Evolutionary conservation across 805 yeast genomes (phyloP).

Genomic region (Zygosaccharomyces kombuchaensis): DNA sequence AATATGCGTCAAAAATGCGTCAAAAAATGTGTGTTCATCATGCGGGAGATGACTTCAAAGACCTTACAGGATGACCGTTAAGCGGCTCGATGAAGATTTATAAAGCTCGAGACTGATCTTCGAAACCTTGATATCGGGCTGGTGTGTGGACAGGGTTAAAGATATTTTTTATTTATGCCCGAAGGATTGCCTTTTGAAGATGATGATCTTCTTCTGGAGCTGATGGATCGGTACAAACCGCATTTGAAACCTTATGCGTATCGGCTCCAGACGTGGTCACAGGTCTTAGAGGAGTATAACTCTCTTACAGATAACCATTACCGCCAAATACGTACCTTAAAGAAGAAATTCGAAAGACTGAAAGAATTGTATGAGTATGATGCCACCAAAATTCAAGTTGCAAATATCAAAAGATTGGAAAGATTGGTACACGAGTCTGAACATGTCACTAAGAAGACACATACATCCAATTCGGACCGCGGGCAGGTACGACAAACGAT

Average conservation of each 20-base stretch:
- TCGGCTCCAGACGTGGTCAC: slow-evolving; percentile 28
- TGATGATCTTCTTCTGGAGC: slow-evolving; percentile 19
- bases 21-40: slow-evolving; percentile 1
- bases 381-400: slow-evolving; percentile 9
- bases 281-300: slow-evolving; percentile 27
- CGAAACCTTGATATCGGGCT: background rate
- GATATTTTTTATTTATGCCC: slow-evolving; percentile 2
- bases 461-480: slow-evolving; percentile 3
- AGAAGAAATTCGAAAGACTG: slow-evolving; percentile 28
- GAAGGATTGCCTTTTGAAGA: slow-evolving; percentile 8
- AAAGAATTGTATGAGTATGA: slow-evolving; percentile 13
- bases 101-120: background rate
- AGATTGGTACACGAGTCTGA: slow-evolving; percentile 12
- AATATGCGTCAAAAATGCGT: slow-evolving; percentile 1
- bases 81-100: background rate
- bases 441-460: background rate
- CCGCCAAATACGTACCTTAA: slow-evolving; percentile 31
- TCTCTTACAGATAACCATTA: slow-evolving; percentile 19
- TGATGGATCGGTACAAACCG: slow-evolving; percentile 28
- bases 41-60: background rate
- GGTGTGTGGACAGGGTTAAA: background rate
- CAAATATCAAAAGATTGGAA: slow-evolving; percentile 13
- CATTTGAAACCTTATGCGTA: slow-evolving; percentile 27
- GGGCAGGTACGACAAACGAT: slow-evolving; percentile 1
- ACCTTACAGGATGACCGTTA: background rate